These are phyloP conservation scores for Umbelopsis ramanniana DNA, from an alignment of 192 early-diverging fungal species.

Conservation along the genomic window DNA sequence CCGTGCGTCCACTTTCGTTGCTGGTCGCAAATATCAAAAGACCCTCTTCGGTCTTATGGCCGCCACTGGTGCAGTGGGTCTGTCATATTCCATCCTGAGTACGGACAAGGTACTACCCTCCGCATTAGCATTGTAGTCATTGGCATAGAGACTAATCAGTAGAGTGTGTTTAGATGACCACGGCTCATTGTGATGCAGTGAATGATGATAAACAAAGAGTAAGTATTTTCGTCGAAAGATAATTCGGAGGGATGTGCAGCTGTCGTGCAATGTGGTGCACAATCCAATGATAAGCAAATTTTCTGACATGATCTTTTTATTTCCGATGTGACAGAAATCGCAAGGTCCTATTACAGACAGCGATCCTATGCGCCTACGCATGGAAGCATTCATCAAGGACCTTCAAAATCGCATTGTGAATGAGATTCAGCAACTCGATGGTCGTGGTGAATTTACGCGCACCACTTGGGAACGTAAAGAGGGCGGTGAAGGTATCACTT, in stretches of 20 bases:
- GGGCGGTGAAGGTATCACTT: slow-evolving; percentile 92
- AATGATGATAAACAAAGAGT: slow-evolving; percentile 22
- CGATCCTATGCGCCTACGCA: slow-evolving; percentile 77
- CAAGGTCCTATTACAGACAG: slow-evolving; percentile 50
- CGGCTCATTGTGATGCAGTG: slow-evolving; percentile 28
- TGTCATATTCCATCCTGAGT: neutral
- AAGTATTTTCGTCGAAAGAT: neutral
- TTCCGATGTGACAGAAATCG: slow-evolving; percentile 25
- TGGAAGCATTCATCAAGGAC: slow-evolving; percentile 78
- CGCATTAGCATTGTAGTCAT: too few species aligned
- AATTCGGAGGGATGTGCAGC: neutral
- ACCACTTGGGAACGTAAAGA: slow-evolving; percentile 89
- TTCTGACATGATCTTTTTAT: neutral
- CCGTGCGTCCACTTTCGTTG: neutral
- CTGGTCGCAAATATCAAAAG: slow-evolving; percentile 7
- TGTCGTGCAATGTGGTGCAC: too few species aligned
- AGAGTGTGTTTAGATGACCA: neutral
- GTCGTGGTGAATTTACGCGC: slow-evolving; percentile 63
- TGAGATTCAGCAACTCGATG: slow-evolving; percentile 67
- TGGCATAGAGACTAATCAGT: neutral
- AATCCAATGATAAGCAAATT: neutral
- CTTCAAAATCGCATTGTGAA: slow-evolving; percentile 80
- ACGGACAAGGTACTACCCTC: neutral
- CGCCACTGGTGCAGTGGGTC: neutral
- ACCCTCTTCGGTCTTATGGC: neutral